phyloP scores from a whole-genome alignment of 768 basidiomycete genomes.

The Phylloporus arenicola region DNA sequence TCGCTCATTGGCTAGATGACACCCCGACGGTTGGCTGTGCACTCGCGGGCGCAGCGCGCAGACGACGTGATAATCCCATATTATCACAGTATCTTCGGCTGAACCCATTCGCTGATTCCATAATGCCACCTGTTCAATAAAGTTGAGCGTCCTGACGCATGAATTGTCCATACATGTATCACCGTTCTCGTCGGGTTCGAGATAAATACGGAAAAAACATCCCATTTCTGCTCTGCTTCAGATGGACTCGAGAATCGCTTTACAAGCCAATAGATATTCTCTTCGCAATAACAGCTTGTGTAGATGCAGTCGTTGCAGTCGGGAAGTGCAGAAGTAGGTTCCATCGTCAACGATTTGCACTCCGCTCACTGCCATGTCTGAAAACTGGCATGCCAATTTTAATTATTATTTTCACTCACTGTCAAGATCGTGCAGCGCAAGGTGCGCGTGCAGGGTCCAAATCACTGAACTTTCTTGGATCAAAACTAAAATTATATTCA shows the following conservation, averaged over 20 bases:
- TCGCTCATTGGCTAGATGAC: conserved; percentile 5
- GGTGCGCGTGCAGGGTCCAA: neutral
- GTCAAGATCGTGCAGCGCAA: neutral
- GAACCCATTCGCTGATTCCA: conserved; percentile 52
- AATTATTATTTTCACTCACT: neutral
- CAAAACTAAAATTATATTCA: neutral
- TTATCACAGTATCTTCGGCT: conserved; percentile 35
- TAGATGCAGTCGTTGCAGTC: conserved; percentile 35
- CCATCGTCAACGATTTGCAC: conserved; percentile 15
- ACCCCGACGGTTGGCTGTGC: conserved; percentile 1
- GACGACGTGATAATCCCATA: conserved; percentile 78
- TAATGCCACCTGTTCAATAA: conserved; percentile 48
- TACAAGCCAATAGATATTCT: conserved; percentile 62
- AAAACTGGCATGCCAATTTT: neutral
- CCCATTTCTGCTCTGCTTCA: conserved; percentile 37
- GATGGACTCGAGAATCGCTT: conserved; percentile 35
- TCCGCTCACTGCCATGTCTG: conserved; percentile 11
- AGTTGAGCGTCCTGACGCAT: neutral
- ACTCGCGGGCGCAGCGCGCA: conserved; percentile 37
- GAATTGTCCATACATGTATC: conserved; percentile 1
- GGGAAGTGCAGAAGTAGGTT: conserved; percentile 20
- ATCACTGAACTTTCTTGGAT: conserved; percentile 8
- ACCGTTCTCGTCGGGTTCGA: conserved; percentile 60
- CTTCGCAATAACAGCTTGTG: conserved; percentile 66
- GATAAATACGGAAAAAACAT: conserved; percentile 54